Evolutionary conservation across 805 yeast genomes (phyloP).

Genomic region (Dipodascus albidus): DNA sequence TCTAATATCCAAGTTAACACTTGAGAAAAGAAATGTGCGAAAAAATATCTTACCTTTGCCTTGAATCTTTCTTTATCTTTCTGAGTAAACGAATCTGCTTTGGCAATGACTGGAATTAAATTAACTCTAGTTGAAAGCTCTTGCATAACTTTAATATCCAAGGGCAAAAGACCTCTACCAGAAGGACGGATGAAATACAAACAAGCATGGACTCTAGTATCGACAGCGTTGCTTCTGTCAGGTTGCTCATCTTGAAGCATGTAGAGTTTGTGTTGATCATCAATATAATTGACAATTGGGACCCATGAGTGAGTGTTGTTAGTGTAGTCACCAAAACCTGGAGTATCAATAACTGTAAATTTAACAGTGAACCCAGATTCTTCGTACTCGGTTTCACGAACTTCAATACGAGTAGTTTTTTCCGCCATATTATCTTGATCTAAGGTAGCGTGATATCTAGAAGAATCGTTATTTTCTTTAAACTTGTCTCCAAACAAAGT

Average conservation of each 20-base stretch:
- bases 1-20: slow-evolving; percentile 27
- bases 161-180: slow-evolving; percentile 75
- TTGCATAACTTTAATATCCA: slow-evolving; percentile 84
- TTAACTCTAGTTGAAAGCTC: slow-evolving; percentile 70
- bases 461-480: neutral
- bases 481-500: slow-evolving; percentile 50
- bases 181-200: slow-evolving; percentile 86
- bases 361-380: slow-evolving; percentile 73
- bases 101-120: slow-evolving; percentile 80
- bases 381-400: slow-evolving; percentile 58
- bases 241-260: slow-evolving; percentile 96
- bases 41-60: slow-evolving; percentile 22
- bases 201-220: slow-evolving; percentile 83
- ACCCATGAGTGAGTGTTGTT: slow-evolving; percentile 81
- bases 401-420: slow-evolving; percentile 42
- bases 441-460: neutral
- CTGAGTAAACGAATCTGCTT: slow-evolving; percentile 74
- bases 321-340: slow-evolving; percentile 88
- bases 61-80: slow-evolving; percentile 60
- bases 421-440: slow-evolving; percentile 30
- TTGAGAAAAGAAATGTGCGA: neutral
- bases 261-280: slow-evolving; percentile 78
- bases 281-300: slow-evolving; percentile 77
- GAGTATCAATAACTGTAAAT: slow-evolving; percentile 80
- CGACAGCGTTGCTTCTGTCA: slow-evolving; percentile 38